phyloP scores from a whole-genome alignment of 2,329 filamentous ascomycete species.

The Paraphaeosphaeria minitans region DNA sequence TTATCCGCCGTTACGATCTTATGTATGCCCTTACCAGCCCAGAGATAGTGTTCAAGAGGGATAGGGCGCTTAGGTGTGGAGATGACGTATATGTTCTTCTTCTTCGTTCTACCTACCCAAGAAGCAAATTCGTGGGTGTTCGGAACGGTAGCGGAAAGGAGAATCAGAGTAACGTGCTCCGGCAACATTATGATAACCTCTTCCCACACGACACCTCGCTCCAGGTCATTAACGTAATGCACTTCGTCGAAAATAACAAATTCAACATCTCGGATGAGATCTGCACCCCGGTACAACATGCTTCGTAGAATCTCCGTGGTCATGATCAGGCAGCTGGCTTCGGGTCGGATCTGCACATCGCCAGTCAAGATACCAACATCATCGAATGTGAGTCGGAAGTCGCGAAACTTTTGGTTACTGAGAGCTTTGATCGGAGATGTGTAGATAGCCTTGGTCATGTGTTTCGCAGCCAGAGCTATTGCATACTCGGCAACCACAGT shows the following conservation, averaged over 20 bases:
- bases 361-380: constrained; percentile 97
- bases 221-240: constrained; percentile 96
- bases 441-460: constrained; percentile 99
- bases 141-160: constrained; percentile 93
- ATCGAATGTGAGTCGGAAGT: constrained; percentile 88
- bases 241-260: constrained; percentile 99
- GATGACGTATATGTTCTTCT: constrained; percentile 98
- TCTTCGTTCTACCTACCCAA: constrained; percentile 97
- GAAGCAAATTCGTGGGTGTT: constrained; percentile 98
- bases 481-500: constrained; percentile 98
- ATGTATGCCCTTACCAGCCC: constrained; percentile 89
- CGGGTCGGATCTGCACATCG: constrained; percentile 96
- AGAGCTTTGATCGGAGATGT: constrained; percentile 98
- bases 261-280: constrained; percentile 94
- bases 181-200: constrained; percentile 99
- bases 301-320: constrained; percentile 97
- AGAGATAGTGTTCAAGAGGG: constrained; percentile 92
- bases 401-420: constrained; percentile 98
- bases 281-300: constrained; percentile 96
- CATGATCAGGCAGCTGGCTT: constrained; percentile 98
- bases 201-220: constrained; percentile 97
- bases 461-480: constrained; percentile 92
- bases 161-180: constrained; percentile 92
- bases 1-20: constrained; percentile 96
- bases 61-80: constrained; percentile 95